These are phyloP conservation scores for Cryphonectria radicalis DNA, from an alignment of 2,329 filamentous ascomycete species.

Conservation along the genomic window DNA sequence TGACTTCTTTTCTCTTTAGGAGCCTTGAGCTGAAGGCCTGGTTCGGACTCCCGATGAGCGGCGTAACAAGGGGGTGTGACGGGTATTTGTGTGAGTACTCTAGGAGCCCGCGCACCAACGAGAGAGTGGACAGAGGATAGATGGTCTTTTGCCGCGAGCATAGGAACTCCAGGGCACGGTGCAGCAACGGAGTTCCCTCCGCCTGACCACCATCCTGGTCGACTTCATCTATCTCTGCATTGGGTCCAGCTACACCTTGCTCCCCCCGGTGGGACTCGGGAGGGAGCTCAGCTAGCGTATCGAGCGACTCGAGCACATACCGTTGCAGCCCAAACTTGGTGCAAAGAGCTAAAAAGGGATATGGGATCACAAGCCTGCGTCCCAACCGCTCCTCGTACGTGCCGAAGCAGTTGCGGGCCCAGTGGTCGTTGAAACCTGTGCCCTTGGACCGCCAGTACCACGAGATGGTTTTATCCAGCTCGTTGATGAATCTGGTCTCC, in stretches of 20 bases:
- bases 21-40: constrained; percentile 33
- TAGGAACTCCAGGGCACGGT: constrained; percentile 41
- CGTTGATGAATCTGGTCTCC: constrained; percentile 34
- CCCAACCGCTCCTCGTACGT: constrained; percentile 21
- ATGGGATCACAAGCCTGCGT: constrained; percentile 10
- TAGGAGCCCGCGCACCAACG: constrained; percentile 32
- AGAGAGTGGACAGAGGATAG: constrained; percentile 39
- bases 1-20: constrained; percentile 28
- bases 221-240: neutral
- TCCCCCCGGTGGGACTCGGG: neutral
- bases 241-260: neutral
- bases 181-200: constrained; percentile 36
- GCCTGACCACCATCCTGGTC: neutral
- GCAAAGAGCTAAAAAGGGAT: constrained; percentile 39
- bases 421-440: constrained; percentile 39
- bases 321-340: constrained; percentile 40
- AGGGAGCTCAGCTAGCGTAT: neutral
- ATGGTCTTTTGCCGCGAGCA: constrained; percentile 42
- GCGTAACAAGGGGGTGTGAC: neutral
- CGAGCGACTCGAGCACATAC: constrained; percentile 37
- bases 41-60: constrained; percentile 18
- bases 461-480: constrained; percentile 37
- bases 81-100: constrained; percentile 11
- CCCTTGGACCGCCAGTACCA: constrained; percentile 39
- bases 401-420: constrained; percentile 39